phyloP scores from a whole-genome alignment of 768 basidiomycete genomes.

The Phanerochaete carnosa region DNA sequence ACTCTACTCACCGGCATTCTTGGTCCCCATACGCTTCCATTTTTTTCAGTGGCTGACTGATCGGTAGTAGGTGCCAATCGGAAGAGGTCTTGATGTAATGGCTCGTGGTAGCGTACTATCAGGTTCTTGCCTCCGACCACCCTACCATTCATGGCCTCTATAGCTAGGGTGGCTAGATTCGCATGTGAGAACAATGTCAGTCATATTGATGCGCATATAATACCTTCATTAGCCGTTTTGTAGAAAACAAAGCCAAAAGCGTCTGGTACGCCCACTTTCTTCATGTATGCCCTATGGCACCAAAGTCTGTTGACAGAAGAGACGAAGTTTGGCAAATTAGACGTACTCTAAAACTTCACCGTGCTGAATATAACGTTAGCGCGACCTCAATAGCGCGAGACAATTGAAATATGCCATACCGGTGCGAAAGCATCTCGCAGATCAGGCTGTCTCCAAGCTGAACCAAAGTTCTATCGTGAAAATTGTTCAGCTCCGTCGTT shows the following conservation, averaged over 20 bases:
- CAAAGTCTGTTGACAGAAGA: not conserved
- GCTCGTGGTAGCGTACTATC: conserved; percentile 7
- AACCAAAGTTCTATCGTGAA: conserved; percentile 1
- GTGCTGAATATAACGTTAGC: not conserved
- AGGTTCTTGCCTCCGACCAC: not conserved
- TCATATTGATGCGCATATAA: not conserved
- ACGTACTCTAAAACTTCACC: conserved; percentile 1
- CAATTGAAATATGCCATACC: not conserved
- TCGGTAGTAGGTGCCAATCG: not conserved
- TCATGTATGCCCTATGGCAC: not conserved
- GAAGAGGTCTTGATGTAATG: not conserved
- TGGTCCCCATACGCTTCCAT: not conserved
- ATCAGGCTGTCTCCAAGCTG: not conserved
- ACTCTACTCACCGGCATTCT: not conserved
- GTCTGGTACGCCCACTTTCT: not conserved
- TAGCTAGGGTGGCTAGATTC: conserved; percentile 1
- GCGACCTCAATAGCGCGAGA: no score
- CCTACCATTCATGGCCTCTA: not conserved
- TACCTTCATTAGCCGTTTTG: not conserved
- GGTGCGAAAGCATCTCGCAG: not conserved
- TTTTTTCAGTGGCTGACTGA: not conserved
- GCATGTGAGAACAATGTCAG: not conserved
- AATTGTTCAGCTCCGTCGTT: not conserved
- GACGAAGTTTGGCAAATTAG: not conserved
- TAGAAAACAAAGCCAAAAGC: conserved; percentile 7